Percentiles rank a stretch among this genome's conserved stretches.
These are phyloP conservation scores for Madurella fahalii DNA, from an alignment of 2,329 filamentous ascomycete genomes.

Conservation along the genomic window DNA sequence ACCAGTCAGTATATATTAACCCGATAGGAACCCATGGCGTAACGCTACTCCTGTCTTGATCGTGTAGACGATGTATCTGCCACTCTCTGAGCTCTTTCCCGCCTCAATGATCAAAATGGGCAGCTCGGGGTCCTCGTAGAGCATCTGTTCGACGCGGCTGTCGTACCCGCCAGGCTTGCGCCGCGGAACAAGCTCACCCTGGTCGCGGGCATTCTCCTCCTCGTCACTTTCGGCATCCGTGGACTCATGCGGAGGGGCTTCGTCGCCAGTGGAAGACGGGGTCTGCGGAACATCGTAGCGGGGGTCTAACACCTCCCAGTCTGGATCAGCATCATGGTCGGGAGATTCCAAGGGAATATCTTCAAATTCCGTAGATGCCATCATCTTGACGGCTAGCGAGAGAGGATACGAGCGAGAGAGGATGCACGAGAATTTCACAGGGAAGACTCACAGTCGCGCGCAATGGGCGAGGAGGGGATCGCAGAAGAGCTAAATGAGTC, in stretches of 20 bases:
- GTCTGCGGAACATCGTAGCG: slow-evolving; percentile 67
- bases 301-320: slow-evolving; percentile 47
- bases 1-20: slow-evolving; percentile 2
- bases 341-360: slow-evolving; percentile 25
- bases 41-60: slow-evolving; percentile 81
- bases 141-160: slow-evolving; percentile 93
- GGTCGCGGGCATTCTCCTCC: slow-evolving; percentile 39
- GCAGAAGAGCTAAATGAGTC: slow-evolving; percentile 70
- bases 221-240: slow-evolving; percentile 47
- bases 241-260: slow-evolving; percentile 46
- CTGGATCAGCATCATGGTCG: slow-evolving; percentile 39
- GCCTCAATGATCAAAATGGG: slow-evolving; percentile 91
- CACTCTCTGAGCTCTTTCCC: slow-evolving; percentile 89
- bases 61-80: slow-evolving; percentile 94
- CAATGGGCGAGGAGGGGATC: slow-evolving; percentile 60
- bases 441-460: slow-evolving; percentile 51
- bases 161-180: slow-evolving; percentile 84
- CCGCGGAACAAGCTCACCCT: slow-evolving; percentile 47
- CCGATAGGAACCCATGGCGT: not conserved
- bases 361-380: slow-evolving; percentile 27
- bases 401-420: not conserved
- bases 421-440: not conserved
- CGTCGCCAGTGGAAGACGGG: slow-evolving; percentile 64
- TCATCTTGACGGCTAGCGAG: not conserved
- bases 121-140: slow-evolving; percentile 89